Percentiles rank a stretch among this genome's conserved stretches.
These are phyloP conservation scores for Epichloe scottii DNA, from an alignment of 2,329 filamentous ascomycete genomes.

Conservation along the genomic window DNA sequence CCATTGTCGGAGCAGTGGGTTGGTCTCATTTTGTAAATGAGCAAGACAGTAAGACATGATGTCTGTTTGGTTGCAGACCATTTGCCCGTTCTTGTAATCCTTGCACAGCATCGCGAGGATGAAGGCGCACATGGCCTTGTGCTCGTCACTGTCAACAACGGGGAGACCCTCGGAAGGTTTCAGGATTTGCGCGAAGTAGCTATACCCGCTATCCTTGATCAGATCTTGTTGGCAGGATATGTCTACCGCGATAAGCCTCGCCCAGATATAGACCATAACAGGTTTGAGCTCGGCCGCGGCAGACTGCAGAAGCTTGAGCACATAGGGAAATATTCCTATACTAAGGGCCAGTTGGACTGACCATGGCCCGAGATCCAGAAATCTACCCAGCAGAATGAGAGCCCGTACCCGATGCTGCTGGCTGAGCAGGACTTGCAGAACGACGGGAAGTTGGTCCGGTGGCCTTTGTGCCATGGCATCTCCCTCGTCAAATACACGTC, in stretches of 20 bases:
- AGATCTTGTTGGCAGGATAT: slow-evolving; percentile 86
- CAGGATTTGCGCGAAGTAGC: slow-evolving; percentile 89
- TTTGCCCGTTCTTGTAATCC: slow-evolving; percentile 81
- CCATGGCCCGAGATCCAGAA: slow-evolving; percentile 92
- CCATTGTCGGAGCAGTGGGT: slow-evolving; percentile 85
- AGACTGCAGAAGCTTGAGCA: slow-evolving; percentile 92
- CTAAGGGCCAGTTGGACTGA: slow-evolving; percentile 95
- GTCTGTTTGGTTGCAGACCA: slow-evolving; percentile 80
- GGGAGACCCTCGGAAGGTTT: slow-evolving; percentile 74
- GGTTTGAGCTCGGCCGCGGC: slow-evolving; percentile 90
- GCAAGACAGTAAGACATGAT: slow-evolving; percentile 79
- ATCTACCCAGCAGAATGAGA: slow-evolving; percentile 81
- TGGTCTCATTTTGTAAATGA: slow-evolving; percentile 76
- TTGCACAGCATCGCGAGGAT: slow-evolving; percentile 97
- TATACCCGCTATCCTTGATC: slow-evolving; percentile 92
- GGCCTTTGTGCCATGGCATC: slow-evolving; percentile 71
- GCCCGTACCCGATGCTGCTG: slow-evolving; percentile 89
- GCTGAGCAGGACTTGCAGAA: slow-evolving; percentile 88
- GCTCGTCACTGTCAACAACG: slow-evolving; percentile 79
- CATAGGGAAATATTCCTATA: slow-evolving; percentile 97
- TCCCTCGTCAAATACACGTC: slow-evolving; percentile 81
- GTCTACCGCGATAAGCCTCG: slow-evolving; percentile 87
- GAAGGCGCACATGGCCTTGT: slow-evolving; percentile 98
- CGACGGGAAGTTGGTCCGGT: slow-evolving; percentile 90
- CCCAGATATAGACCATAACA: slow-evolving; percentile 99